These are phyloP conservation scores for Lactarius trivialis DNA, from an alignment of 768 basidiomycete species.

Conservation along the genomic window DNA sequence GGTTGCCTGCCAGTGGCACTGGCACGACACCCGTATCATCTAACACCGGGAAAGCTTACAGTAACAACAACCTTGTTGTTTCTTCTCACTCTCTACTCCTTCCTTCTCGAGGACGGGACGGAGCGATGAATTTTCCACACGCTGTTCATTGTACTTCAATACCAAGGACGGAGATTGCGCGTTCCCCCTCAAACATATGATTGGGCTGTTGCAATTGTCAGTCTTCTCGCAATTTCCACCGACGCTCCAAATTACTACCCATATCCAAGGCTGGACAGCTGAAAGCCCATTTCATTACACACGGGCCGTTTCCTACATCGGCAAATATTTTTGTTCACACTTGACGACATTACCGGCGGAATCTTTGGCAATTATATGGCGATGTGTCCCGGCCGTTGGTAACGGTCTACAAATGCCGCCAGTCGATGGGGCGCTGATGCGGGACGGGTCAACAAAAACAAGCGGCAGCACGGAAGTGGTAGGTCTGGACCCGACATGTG, in stretches of 20 bases:
- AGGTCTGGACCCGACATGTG: slow-evolving; percentile 1
- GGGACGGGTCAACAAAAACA: neutral
- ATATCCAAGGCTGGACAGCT: slow-evolving; percentile 9
- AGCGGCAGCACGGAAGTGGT: neutral
- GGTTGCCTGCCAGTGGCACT: neutral
- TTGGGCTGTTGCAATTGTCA: neutral
- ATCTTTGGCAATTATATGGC: neutral
- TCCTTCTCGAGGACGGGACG: neutral
- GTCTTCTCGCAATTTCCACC: slow-evolving; percentile 15
- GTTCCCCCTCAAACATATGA: neutral
- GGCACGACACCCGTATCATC: slow-evolving; percentile 3
- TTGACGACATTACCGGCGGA: slow-evolving; percentile 12
- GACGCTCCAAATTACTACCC: slow-evolving; percentile 2
- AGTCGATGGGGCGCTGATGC: neutral
- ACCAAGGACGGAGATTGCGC: slow-evolving; percentile 16
- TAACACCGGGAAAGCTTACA: slow-evolving; percentile 14
- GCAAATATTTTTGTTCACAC: neutral
- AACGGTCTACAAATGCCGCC: neutral
- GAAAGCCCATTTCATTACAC: slow-evolving; percentile 8
- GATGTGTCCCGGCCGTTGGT: neutral
- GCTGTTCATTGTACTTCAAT: slow-evolving; percentile 12
- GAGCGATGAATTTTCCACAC: slow-evolving; percentile 10
- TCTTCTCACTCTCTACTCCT: neutral
- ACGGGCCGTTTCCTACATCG: slow-evolving; percentile 5
- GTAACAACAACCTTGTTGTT: neutral